Percentiles rank a stretch among this genome's conserved stretches.
Evolutionary conservation across 352 stramenopile species (phyloP).

Genomic region (Phytophthora kernoviae): DNA sequence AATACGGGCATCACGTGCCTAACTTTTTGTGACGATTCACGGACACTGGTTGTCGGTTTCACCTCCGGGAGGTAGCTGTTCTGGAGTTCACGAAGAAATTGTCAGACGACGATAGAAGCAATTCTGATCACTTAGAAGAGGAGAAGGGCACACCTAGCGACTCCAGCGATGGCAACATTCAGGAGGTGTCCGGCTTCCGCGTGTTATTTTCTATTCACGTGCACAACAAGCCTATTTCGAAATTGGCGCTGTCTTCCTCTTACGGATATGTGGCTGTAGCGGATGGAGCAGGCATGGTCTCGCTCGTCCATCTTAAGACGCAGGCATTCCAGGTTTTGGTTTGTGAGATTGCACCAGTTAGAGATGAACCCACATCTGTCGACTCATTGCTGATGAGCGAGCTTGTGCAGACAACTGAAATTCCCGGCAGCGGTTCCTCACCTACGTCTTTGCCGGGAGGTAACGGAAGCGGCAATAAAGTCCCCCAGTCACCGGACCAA

Average conservation of each 20-base stretch:
- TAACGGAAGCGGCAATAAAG: conserved; percentile 16
- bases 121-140: not conserved
- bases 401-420: conserved; percentile 65
- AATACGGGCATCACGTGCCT: conserved; percentile 50
- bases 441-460: conserved; percentile 5
- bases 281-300: conserved; percentile 63
- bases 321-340: conserved; percentile 67
- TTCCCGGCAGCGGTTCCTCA: conserved; percentile 34
- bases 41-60: conserved; percentile 59
- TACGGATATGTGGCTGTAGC: conserved; percentile 60
- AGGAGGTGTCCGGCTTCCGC: conserved; percentile 41
- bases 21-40: conserved; percentile 51
- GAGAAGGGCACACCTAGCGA: not conserved
- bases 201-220: conserved; percentile 60
- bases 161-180: not conserved
- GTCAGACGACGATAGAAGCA: not conserved
- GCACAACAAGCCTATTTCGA: conserved; percentile 60
- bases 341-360: conserved; percentile 44
- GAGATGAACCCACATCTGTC: conserved; percentile 56
- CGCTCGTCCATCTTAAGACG: conserved; percentile 53
- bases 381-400: conserved; percentile 71
- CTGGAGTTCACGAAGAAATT: conserved; percentile 47
- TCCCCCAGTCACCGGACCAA: conserved; percentile 8
- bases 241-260: conserved; percentile 49
- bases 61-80: conserved; percentile 56